Evolutionary conservation across 805 yeast genomes (phyloP), one percentile per base, ranked within the genome.

Genomic region (Saccharomycopsis fodiens): DNA sequence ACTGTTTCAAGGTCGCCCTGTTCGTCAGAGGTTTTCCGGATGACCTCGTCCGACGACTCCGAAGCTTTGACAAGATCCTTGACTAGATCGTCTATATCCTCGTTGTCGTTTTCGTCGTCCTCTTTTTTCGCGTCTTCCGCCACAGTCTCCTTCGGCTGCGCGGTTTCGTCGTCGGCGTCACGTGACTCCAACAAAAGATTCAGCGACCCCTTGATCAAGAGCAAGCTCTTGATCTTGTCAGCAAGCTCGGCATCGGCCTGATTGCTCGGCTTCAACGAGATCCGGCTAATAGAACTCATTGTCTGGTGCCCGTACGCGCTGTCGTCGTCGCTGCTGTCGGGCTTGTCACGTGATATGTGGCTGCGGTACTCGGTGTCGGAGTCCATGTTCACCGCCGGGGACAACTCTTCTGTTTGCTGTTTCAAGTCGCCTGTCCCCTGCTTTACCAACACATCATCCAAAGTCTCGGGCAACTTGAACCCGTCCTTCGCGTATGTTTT

Each of bases 241-340:
- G 46, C 51, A 20, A 50, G 36, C 15, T 53, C 53, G 12, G 51
- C 51, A 30, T 50, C 53, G 7, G 53, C 53, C 27, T 50, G 42
- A 27, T 35, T 50, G 8, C 47, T 23, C 2, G 53, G 45, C 8
- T 34, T 48, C 16, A 39, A 23, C 21, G 35, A 35, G 12, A 35
- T 21, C 17, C 20, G 17, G 15, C 36, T 32, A 6, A 32, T 32
- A 17, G 19, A 10, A 10, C 36, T 32, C 17, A 32, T 17, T 32
- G 8, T 32, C 17, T 15, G 20, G 15, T 32, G 36, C 8, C 36
- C 36, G 17, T 32, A 15, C 7, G 8, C 20, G 7, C 20, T 32
- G 10, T 7, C 6, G 10, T 25, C 29, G 29, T 25, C 29, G 15
- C 20, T 32, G 8, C 7, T 17, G 5, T 15, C 20, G 7, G 36